These are phyloP conservation scores for Coemansia sp. DNA, from an alignment of 192 early-diverging fungal genomes.

Conservation along the genomic window DNA sequence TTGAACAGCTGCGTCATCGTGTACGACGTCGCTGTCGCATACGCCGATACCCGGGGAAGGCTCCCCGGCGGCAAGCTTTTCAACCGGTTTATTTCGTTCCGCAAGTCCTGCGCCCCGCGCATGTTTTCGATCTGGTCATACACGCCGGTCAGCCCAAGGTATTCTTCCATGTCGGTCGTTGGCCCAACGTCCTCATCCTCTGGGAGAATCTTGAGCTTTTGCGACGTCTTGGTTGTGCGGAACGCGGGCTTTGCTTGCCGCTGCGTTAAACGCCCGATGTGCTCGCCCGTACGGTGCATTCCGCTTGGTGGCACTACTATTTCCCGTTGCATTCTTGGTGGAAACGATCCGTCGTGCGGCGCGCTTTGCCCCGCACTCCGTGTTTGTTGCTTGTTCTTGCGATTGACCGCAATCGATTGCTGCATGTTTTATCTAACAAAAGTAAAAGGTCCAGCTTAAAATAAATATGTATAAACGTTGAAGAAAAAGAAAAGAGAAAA, in stretches of 20 bases:
- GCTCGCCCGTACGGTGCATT: constrained; percentile 47
- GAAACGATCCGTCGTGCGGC: constrained; percentile 44
- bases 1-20: constrained; percentile 76
- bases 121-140: constrained; percentile 77
- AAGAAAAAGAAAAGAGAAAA: too few species aligned
- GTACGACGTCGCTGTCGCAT: constrained; percentile 84
- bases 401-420: constrained; percentile 28
- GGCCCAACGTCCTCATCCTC: constrained; percentile 62
- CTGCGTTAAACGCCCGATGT: constrained; percentile 22
- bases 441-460: neutral
- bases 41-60: constrained; percentile 81
- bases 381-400: constrained; percentile 22
- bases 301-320: constrained; percentile 54
- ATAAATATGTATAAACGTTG: too few species aligned
- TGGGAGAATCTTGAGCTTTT: constrained; percentile 90
- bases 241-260: constrained; percentile 65
- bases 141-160: constrained; percentile 55
- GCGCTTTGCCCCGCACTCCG: constrained; percentile 12
- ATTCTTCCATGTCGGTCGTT: constrained; percentile 55
- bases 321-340: constrained; percentile 51
- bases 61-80: constrained; percentile 73
- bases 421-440: constrained; percentile 21
- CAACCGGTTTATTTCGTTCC: constrained; percentile 73
- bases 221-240: constrained; percentile 91
- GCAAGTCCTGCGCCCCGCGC: constrained; percentile 55